Evolutionary conservation across 164 flowering plant genomes (phyloP).

Genomic region (Platanus orientalis): DNA sequence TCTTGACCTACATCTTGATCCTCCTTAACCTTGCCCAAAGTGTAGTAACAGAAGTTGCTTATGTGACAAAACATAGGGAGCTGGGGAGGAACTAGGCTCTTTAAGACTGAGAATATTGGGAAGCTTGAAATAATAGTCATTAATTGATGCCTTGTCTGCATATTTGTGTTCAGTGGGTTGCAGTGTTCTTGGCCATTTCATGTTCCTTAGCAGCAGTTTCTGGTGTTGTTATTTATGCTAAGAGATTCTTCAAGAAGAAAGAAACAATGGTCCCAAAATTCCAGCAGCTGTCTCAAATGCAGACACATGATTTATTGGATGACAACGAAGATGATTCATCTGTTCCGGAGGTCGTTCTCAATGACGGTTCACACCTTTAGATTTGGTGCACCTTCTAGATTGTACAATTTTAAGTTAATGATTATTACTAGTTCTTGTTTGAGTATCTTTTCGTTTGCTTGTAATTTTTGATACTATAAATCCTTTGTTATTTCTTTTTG

Average conservation of each 20-base stretch:
- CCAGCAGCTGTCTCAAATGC: slow-evolving; percentile 24
- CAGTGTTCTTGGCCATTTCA: slow-evolving; percentile 5
- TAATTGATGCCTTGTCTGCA: too few species aligned
- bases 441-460: background rate
- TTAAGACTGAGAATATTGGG: too few species aligned
- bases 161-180: slow-evolving; percentile 14
- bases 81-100: too few species aligned
- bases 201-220: slow-evolving; percentile 15
- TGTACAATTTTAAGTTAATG: background rate
- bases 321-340: slow-evolving; percentile 19
- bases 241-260: slow-evolving; percentile 6
- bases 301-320: slow-evolving; percentile 12
- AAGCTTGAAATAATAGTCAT: too few species aligned
- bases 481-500: too few species aligned
- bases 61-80: too few species aligned
- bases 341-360: slow-evolving; percentile 3
- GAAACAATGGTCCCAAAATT: slow-evolving; percentile 10
- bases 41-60: too few species aligned
- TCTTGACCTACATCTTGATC: too few species aligned
- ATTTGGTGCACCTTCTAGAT: too few species aligned
- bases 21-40: too few species aligned
- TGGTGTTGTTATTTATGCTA: slow-evolving; percentile 8
- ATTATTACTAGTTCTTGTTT: background rate
- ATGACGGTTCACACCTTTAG: slow-evolving; percentile 14
- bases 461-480: background rate